Conservation (phyloP, 192 early-diverging fungal species). For the Radiomyces spectabilis region DNA sequence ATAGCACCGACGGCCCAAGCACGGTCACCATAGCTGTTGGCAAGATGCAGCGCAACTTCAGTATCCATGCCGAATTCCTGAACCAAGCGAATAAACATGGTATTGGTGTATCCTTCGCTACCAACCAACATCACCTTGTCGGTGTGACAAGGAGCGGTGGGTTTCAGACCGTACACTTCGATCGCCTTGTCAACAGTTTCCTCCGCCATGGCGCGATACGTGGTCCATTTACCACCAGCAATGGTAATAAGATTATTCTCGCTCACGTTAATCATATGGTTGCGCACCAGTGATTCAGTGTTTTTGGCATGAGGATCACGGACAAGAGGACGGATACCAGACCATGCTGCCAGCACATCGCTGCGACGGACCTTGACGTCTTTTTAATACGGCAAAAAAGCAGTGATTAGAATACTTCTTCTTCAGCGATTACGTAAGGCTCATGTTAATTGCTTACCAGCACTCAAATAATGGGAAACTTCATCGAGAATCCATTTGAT, state of each 20-base stretch:
- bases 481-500: slow-evolving; percentile 94
- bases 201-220: slow-evolving; percentile 93
- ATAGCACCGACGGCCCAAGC: slow-evolving; percentile 90
- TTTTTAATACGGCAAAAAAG: not conserved
- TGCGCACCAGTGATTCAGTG: slow-evolving; percentile 89
- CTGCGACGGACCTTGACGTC: slow-evolving; percentile 96
- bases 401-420: too few species aligned
- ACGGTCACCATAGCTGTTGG: slow-evolving; percentile 89
- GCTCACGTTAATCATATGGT: slow-evolving; percentile 93
- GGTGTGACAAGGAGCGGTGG: slow-evolving; percentile 66
- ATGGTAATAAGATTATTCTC: slow-evolving; percentile 81
- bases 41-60: slow-evolving; percentile 84
- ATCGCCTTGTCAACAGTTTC: slow-evolving; percentile 91
- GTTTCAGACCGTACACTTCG: slow-evolving; percentile 60
- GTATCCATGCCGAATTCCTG: slow-evolving; percentile 94
- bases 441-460: slow-evolving; percentile 34
- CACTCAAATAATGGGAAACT: slow-evolving; percentile 82
- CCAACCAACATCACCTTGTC: slow-evolving; percentile 75
- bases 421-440: too few species aligned
- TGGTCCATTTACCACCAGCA: slow-evolving; percentile 98
- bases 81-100: slow-evolving; percentile 93
- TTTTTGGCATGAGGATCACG: slow-evolving; percentile 91
- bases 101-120: slow-evolving; percentile 79
- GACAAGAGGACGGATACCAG: slow-evolving; percentile 92
- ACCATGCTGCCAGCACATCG: slow-evolving; percentile 97